Percentiles rank a stretch among this genome's conserved stretches.
phyloP scores from a whole-genome alignment of 2,329 filamentous ascomycete species.

The Emericellopsis cladophorae region DNA sequence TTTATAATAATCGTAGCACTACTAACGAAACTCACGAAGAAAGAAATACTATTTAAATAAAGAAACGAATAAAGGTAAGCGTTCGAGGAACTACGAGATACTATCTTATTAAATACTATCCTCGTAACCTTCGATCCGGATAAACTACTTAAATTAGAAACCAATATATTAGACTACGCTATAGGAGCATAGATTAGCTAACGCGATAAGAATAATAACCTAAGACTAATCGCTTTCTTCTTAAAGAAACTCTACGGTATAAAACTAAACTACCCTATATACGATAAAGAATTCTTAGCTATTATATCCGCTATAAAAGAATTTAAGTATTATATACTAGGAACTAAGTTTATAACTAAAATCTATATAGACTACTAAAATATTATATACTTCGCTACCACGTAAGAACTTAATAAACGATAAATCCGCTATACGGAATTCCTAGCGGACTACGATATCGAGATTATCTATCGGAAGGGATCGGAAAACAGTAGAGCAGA shows the following conservation, averaged over 20 bases:
- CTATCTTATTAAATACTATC: slow-evolving; percentile 2
- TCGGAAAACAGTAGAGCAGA: slow-evolving; percentile 5
- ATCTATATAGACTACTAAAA: slow-evolving; percentile 10
- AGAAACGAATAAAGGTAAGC: not conserved
- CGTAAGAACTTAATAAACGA: slow-evolving; percentile 6
- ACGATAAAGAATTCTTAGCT: slow-evolving; percentile 3
- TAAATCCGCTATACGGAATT: slow-evolving; percentile 6
- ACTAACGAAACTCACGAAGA: no score
- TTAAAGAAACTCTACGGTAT: no score
- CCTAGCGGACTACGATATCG: slow-evolving; percentile 6
- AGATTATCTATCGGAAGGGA: slow-evolving; percentile 6
- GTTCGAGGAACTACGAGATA: no score
- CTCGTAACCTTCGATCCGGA: no score
- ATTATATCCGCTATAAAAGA: slow-evolving; percentile 3
- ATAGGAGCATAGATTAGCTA: no score
- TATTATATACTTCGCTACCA: slow-evolving; percentile 7
- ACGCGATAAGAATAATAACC: no score
- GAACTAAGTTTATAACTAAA: not conserved
- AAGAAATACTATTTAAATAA: no score
- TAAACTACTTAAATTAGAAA: no score
- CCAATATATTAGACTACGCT: no score
- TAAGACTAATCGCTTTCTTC: no score
- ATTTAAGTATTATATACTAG: not conserved
- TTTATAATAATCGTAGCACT: no score
- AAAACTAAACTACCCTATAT: slow-evolving; percentile 1